Base-by-base conservation (phyloP, 495 filamentous ascomycete genomes). In the Aspergillus egyptiacus region DNA sequence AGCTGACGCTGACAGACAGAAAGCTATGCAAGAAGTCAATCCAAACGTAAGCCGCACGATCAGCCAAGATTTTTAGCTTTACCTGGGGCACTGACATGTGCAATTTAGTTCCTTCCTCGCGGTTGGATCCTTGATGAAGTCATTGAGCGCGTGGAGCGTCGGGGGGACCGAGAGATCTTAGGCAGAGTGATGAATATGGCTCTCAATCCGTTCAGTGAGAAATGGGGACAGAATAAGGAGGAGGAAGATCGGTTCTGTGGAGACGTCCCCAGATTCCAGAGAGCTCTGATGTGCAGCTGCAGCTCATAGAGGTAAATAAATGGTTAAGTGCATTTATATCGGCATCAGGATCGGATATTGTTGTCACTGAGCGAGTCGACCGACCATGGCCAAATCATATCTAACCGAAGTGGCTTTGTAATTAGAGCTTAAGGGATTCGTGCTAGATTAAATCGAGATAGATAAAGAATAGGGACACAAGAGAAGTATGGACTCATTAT, bases 111-210 rank as follows among this genome's bases (percentile, higher is more conserved):
- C 55, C 67, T 95, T 1, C 89, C 94, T 0, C 74, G 89, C 25
- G 80, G 81, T 17, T 98, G 94, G 93, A 80, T 98, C 42, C 72
- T 98, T 6, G 91, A 97, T 65, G 93, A 97, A 66, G 55, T 97
- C 5, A 96, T 98, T 53, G 76, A 82, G 28, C 75, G 85, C 11
- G 91, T 96, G 2, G 91, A 97, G 66, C 83, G 86, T 58, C 78
- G 83, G 20, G 84, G 85, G 14, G 90, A 97, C 54, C 74, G 87
- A 41, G 83, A 86, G 1, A 80, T 98, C 14, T 64, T 98, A 40
- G 70, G 70, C 6, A 70, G 82, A 36, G 73, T 89, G 18, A 85
- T 96, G 84, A 73, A 84, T 17, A 82, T 96, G 82, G 77, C 83
- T 5, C 65, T 89, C 44, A 74, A 84, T 53, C 93, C 93, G 0